Evolutionary conservation across 768 basidiomycete species (phyloP).

Genomic region (Crepidotus variabilis): DNA sequence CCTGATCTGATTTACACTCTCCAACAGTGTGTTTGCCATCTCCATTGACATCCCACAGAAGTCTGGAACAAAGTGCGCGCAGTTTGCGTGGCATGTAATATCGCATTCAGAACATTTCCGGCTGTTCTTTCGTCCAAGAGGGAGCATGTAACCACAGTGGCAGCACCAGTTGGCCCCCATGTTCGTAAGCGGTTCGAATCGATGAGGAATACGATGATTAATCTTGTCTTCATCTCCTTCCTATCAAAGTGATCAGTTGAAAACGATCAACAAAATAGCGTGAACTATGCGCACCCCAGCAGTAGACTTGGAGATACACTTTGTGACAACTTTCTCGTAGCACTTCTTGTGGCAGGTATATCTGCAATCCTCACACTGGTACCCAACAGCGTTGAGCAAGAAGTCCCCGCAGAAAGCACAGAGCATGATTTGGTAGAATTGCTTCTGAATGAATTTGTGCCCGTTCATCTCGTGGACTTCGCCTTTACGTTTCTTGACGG

Average conservation of each 20-base stretch:
- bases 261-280: background rate
- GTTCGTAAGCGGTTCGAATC: constrained; percentile 95
- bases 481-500: constrained; percentile 95
- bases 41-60: constrained; percentile 99
- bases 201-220: constrained; percentile 98
- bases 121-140: constrained; percentile 94
- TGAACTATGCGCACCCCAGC: constrained; percentile 64
- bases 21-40: constrained; percentile 89
- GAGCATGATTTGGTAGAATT: constrained; percentile 98
- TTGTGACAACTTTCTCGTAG: constrained; percentile 97
- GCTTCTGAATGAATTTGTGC: constrained; percentile 94
- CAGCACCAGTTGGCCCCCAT: constrained; percentile 99
- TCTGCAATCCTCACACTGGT: constrained; percentile 98
- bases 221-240: constrained; percentile 98
- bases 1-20: constrained; percentile 91
- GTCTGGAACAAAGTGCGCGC: constrained; percentile 97
- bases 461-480: constrained; percentile 99
- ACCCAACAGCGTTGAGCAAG: constrained; percentile 94
- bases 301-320: constrained; percentile 97
- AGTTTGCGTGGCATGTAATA: constrained; percentile 95
- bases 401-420: constrained; percentile 99
- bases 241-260: constrained; percentile 33
- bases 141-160: constrained; percentile 98
- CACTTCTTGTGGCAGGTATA: constrained; percentile 99
- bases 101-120: constrained; percentile 94